A percentile compares a stretch with the other conserved stretches of the same genome.
These are phyloP conservation scores for Lactifluus piperatus DNA, from an alignment of 768 basidiomycete genomes.

Conservation along the genomic window DNA sequence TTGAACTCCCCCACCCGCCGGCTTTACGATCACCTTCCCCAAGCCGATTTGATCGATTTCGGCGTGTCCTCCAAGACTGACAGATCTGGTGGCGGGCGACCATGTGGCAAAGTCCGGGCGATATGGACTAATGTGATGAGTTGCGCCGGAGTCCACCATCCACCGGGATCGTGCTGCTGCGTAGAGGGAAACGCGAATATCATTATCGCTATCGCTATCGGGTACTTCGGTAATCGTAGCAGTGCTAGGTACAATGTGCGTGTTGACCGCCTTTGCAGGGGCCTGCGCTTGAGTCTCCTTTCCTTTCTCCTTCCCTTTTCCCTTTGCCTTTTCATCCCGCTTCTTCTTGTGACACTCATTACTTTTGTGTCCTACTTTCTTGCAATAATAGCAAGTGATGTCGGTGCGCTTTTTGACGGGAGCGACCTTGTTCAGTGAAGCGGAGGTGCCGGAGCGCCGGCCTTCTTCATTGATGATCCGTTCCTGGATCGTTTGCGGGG, in stretches of 20 bases:
- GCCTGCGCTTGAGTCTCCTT: background rate
- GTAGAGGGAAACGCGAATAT: background rate
- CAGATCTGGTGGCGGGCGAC: background rate
- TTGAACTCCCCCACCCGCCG: too few relatives aligned
- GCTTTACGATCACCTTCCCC: too few relatives aligned
- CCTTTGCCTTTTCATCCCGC: background rate
- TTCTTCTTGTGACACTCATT: background rate
- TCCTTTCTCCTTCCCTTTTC: background rate
- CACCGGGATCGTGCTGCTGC: background rate
- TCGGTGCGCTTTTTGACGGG: background rate
- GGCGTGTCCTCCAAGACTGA: background rate
- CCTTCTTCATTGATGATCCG: background rate
- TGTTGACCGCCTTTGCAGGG: background rate
- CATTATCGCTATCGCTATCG: background rate
- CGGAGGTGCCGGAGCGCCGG: background rate
- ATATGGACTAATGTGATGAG: background rate
- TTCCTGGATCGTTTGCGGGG: background rate
- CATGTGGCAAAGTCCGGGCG: background rate
- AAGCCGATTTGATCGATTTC: background rate
- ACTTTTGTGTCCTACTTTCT: background rate
- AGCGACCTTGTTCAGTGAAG: background rate
- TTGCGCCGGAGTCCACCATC: background rate
- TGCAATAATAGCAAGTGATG: background rate
- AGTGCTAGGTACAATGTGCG: background rate
- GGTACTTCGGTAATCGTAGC: background rate